Percentiles rank a stretch among this genome's conserved stretches.
phyloP scores from a whole-genome alignment of 768 basidiomycete species.

The Boletus coccyginus region DNA sequence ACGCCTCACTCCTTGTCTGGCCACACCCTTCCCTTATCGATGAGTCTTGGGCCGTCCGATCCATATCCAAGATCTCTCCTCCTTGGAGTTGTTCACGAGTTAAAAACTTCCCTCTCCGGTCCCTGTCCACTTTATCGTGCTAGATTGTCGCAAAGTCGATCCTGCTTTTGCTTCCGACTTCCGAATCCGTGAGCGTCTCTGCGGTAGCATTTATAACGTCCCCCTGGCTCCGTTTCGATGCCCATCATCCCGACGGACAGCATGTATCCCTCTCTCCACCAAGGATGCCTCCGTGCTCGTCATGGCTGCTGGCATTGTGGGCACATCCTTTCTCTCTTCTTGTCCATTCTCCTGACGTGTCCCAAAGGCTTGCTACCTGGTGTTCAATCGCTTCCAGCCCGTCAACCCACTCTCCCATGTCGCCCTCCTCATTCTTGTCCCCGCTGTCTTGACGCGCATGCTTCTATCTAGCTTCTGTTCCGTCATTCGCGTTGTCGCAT shows the following conservation, averaged over 20 bases:
- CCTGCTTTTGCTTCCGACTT: constrained; percentile 27
- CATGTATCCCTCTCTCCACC: constrained; percentile 20
- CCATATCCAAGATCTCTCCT: constrained; percentile 19
- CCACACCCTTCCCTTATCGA: constrained; percentile 13
- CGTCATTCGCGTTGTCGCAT: constrained; percentile 7
- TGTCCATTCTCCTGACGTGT: constrained; percentile 7
- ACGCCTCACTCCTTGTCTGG: constrained; percentile 10
- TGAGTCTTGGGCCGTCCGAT: constrained; percentile 11
- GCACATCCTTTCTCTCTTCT: not conserved
- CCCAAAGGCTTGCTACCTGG: constrained; percentile 25
- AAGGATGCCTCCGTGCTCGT: constrained; percentile 22
- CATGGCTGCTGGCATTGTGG: constrained; percentile 24
- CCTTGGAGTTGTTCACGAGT: constrained; percentile 12
- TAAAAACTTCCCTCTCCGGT: constrained; percentile 21
- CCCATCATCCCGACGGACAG: constrained; percentile 14
- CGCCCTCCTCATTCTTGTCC: constrained; percentile 22
- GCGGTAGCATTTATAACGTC: constrained; percentile 22
- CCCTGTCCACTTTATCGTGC: constrained; percentile 21
- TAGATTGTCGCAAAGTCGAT: constrained; percentile 39
- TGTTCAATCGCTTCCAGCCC: constrained; percentile 34
- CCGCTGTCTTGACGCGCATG: constrained; percentile 18
- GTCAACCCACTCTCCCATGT: constrained; percentile 25
- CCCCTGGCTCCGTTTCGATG: constrained; percentile 10
- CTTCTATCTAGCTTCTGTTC: constrained; percentile 17
- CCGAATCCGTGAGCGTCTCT: constrained; percentile 32